Base-by-base conservation (phyloP, 2,329 filamentous ascomycete species). In the Fusarium agapanthi region DNA sequence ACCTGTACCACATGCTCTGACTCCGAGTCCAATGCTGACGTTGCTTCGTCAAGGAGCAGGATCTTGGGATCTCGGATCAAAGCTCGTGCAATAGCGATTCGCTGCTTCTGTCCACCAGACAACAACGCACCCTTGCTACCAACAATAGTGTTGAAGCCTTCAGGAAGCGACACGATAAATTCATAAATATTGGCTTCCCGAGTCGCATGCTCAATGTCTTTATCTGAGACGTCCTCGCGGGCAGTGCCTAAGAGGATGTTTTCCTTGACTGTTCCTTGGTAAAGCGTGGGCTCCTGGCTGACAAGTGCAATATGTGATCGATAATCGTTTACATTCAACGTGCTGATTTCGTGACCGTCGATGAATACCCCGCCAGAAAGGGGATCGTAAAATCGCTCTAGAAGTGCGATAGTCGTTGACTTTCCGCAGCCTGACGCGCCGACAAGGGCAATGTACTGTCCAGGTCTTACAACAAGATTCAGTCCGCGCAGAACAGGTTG, bases 341-440 rank as follows among this genome's bases (percentile, higher is more conserved):
- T 87, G 67, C 90, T 92, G 76, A 98, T 94, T 70, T 97, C 93
- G 71, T 91, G 89, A 62, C 91, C 94, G 77, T 98, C 95, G 24
- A 98, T 87, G 65, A 90, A 93, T 38, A 99, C 87, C 20, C 91
- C 91, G 18, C 96, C 96, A 0, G 89, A 87, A 0, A 96, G 87
- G 0, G 95, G 93, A 76, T 98, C 95, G 79, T 98, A 98, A 84
- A 98, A 98, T 38, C 96, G 92, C 81, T 98, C 95, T 37, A 98
- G 86, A 8, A 98, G 87, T 7, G 94, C 93, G 79, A 98, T 97
- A 0, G 95, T 97, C 0, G 96, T 98, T 55, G 91, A 94, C 85
- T 99, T 98, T 65, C 96, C 96, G 78, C 95, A 97, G 6, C 96
- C 95, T 50, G 93, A 96, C 0, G 95, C 92, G n/a, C 96, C 96